Conservation (phyloP, 441 rosid species). For the Geranium incanum region DNA sequence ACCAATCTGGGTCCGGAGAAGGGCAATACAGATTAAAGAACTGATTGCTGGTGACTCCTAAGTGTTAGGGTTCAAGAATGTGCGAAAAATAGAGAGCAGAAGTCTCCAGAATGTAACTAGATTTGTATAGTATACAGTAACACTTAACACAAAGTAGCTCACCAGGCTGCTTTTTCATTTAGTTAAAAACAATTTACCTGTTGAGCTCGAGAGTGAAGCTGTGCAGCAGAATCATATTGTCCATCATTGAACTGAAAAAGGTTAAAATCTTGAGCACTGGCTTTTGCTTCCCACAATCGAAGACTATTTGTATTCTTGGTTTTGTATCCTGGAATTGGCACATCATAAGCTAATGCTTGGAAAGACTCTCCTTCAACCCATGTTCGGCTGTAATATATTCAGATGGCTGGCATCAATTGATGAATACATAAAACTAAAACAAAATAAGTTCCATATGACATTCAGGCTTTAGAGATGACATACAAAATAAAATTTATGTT, state of each 20-base stretch:
- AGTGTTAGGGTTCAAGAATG: slow-evolving; percentile 4
- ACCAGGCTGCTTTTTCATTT: slow-evolving; percentile 1
- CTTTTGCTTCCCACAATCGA: slow-evolving; percentile 98
- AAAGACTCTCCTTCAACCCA: slow-evolving; percentile 88
- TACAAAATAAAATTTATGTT: not conserved
- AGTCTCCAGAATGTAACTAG: slow-evolving; percentile 1
- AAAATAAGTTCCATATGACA: slow-evolving; percentile 2
- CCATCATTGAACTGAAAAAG: slow-evolving; percentile 92
- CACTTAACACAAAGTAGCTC: not conserved
- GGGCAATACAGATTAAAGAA: not conserved
- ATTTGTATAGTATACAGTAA: not conserved
- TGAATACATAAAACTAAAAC: slow-evolving; percentile 3
- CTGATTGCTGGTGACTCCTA: not conserved
- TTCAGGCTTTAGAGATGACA: not conserved
- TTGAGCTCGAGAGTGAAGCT: slow-evolving; percentile 76
- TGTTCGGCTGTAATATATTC: slow-evolving; percentile 53
- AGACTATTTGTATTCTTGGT: slow-evolving; percentile 95
- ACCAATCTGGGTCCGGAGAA: not conserved
- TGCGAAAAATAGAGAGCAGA: not conserved
- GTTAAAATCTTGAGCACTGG: slow-evolving; percentile 63
- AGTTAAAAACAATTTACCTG: slow-evolving; percentile 44
- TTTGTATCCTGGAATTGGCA: slow-evolving; percentile 93
- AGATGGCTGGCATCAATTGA: slow-evolving; percentile 23
- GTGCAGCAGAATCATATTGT: slow-evolving; percentile 86
- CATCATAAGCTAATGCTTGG: slow-evolving; percentile 96